Conservation (phyloP, 306 rosid species). For the Inga leiocalycina region DNA sequence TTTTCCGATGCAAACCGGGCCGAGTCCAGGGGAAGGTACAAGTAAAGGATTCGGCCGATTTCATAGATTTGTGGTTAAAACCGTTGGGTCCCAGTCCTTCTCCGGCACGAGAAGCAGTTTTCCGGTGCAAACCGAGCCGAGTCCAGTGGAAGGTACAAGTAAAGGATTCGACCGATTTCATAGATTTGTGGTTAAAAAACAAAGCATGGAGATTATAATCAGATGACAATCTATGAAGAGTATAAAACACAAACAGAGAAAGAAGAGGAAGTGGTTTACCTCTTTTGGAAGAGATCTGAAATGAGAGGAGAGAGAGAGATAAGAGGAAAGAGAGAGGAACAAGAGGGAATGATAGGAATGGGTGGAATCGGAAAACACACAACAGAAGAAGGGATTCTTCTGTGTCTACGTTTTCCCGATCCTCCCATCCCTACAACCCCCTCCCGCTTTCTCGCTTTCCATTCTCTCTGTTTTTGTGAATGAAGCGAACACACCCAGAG, state of each 20-base stretch:
- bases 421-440: slow-evolving; percentile 17
- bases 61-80: too few relatives aligned
- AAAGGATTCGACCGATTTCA: too few relatives aligned
- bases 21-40: too few relatives aligned
- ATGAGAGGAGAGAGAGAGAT: not conserved
- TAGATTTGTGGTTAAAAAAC: too few relatives aligned
- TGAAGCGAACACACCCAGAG: not conserved
- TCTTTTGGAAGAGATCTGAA: not conserved
- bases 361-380: slow-evolving; percentile 1
- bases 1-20: too few relatives aligned
- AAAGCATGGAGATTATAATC: too few relatives aligned
- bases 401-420: not conserved
- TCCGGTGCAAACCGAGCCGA: too few relatives aligned
- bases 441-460: not conserved
- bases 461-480: not conserved
- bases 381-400: not conserved
- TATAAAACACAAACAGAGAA: not conserved
- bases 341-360: slow-evolving; percentile 19
- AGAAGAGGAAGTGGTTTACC: not conserved
- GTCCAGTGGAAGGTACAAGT: too few relatives aligned
- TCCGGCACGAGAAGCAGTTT: too few relatives aligned
- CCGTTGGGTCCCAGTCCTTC: too few relatives aligned
- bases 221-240: too few relatives aligned
- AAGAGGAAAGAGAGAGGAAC: slow-evolving; percentile 9
- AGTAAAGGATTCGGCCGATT: too few relatives aligned